Evolutionary conservation across 2,329 filamentous ascomycete genomes (phyloP).

Genomic region (Penicillium occitanis): DNA sequence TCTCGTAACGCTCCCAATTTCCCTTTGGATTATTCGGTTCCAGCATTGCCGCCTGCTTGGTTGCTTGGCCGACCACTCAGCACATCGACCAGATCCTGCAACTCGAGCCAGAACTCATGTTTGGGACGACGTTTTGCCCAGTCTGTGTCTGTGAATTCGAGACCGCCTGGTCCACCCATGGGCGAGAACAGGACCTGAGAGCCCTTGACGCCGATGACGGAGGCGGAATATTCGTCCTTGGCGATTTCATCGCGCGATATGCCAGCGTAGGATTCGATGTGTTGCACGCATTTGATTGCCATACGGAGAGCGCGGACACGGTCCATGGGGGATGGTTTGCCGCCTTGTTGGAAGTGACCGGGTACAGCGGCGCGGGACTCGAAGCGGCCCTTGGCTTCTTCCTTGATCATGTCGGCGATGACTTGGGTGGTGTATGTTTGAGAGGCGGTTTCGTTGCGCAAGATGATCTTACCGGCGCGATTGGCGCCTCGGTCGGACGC

Average conservation of each 20-base stretch:
- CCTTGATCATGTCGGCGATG: slow-evolving; percentile 92
- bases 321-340: slow-evolving; percentile 92
- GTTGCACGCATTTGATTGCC: slow-evolving; percentile 90
- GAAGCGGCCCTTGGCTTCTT: slow-evolving; percentile 88
- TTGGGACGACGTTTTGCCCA: slow-evolving; percentile 87
- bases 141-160: slow-evolving; percentile 85
- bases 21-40: neutral
- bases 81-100: slow-evolving; percentile 81
- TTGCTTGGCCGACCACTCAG: slow-evolving; percentile 67
- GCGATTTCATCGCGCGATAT: slow-evolving; percentile 67
- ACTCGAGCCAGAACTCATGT: slow-evolving; percentile 77
- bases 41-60: slow-evolving; percentile 21
- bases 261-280: slow-evolving; percentile 75
- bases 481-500: slow-evolving; percentile 80
- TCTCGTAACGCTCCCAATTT: neutral
- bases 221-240: slow-evolving; percentile 68
- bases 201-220: slow-evolving; percentile 90
- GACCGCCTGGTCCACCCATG: slow-evolving; percentile 61
- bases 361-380: slow-evolving; percentile 89
- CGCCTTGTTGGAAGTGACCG: slow-evolving; percentile 92
- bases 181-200: slow-evolving; percentile 84
- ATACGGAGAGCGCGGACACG: slow-evolving; percentile 87
- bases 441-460: slow-evolving; percentile 95
- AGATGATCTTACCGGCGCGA: slow-evolving; percentile 86
- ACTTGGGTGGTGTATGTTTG: slow-evolving; percentile 88